Evolutionary conservation across 2,329 filamentous ascomycete genomes (phyloP), one percentile per base, ranked within the genome.

Genomic region (Orbilia blumenaviensis): DNA sequence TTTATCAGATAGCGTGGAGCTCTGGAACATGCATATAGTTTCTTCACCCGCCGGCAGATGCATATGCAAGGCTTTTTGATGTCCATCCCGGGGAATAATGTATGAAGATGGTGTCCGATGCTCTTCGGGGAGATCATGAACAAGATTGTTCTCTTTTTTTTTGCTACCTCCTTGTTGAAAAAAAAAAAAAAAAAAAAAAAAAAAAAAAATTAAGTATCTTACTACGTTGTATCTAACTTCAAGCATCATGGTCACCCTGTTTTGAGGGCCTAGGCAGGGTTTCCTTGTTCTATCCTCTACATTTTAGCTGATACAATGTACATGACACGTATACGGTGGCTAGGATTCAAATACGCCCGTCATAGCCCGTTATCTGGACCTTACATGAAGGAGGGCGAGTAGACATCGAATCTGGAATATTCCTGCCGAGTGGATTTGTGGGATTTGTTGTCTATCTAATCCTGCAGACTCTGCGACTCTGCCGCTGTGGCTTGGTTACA

Each of bases 51-150:
- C 66, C 50, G 41, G 54, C 56, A 54, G n/a, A 27, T 63, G 56
- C 58, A 54, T 52, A 71, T 62, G 66, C 46, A 71, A 25, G 38
- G 23, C 29, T 25, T 60, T 34, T 14, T 54, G 54, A 69, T 62
- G 66, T 69, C 25, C 66, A 71, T 71, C 56, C 66, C 46, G 66
- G 66, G 66, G 66, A 63, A 44, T 54, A 41, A 21, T 56, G 7
- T 12, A 29, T 56, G 32, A 36, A 54, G 50, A 56, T 56, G 50
- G 29, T 44, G 14, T 29, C 46, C 66, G 66, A 71, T 71, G 66
- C 66, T 62, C 66, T 71, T 62, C 66, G 48, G 25, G 34, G 56
- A 36, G 42, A 61, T 67, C 34, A 38, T 42, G 14, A 29, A 21
- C 38, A 46, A 34, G 27, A 16, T 32, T n/a, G 52, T 62, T 32